Conservation (phyloP, 2,329 filamentous ascomycete species). For the Colletotrichum sp. region DNA sequence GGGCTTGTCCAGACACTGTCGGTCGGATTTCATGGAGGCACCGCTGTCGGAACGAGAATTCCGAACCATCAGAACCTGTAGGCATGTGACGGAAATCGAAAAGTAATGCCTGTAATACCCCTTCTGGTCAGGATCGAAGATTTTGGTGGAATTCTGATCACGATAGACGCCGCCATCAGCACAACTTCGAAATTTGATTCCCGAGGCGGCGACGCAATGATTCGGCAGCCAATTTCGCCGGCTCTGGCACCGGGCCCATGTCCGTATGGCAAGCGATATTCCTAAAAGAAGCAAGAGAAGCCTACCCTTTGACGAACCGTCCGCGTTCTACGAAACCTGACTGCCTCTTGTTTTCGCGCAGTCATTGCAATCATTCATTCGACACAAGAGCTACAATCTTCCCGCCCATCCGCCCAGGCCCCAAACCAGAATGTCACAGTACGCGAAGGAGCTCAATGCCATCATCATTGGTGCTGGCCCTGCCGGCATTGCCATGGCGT, state of each 20-base stretch:
- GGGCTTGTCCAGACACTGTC: background rate
- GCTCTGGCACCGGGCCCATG: background rate
- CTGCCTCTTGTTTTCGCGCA: background rate
- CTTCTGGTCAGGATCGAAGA: background rate
- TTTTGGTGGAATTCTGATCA: background rate
- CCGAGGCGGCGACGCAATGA: background rate
- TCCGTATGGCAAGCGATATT: background rate
- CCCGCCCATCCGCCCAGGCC: background rate
- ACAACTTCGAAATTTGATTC: background rate
- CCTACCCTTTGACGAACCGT: background rate
- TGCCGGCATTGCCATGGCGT: background rate
- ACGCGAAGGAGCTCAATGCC: background rate
- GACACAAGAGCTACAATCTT: background rate
- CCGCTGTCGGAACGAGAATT: background rate
- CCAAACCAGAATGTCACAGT: background rate
- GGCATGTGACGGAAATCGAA: background rate
- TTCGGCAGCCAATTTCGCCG: background rate
- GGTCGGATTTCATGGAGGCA: background rate
- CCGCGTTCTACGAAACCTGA: background rate
- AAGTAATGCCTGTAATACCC: background rate
- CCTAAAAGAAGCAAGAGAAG: background rate
- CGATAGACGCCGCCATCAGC: background rate
- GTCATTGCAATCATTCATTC: background rate
- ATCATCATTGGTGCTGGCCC: constrained; percentile 1
- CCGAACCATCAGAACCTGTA: background rate